Evolutionary conservation across 495 filamentous ascomycete species (phyloP), one percentile per base, ranked within the genome.

Genomic region (Xylaria scruposa): DNA sequence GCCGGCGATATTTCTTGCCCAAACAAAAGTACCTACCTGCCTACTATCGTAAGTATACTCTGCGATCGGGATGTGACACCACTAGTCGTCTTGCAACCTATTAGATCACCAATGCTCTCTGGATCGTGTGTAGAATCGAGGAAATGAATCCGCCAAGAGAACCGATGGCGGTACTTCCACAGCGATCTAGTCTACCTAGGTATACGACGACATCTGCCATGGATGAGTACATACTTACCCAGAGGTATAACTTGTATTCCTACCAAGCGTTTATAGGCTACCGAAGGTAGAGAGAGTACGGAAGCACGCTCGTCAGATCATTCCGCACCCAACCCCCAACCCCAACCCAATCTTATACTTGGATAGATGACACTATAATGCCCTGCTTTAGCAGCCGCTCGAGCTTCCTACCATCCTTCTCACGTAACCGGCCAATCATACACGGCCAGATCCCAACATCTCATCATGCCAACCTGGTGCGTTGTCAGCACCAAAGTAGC

Each of bases 401-500:
- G 60, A 44, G 60, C 38, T 42, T 56, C 49, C 49, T 40, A 65
- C 40, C 36, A 54, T 56, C 65, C 65, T 54, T 67, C 65, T 67
- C 19, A 8, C 42, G 19, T 13, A 36, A 33, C 47, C 47, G 42
- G 65, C 65, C 65, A 67, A 67, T 54, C 49, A 56, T 26, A 36
- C 65, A 26, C 46, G 24, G 31, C 47, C 65, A 54, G 47, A 26
- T 36, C 47, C 33, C 9, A 40, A 54, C 47, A 24, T 49, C 8
- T 36, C 21, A n/a, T 6, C 65, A 67, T 31, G 36, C 26, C 33
- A 54, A 67, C 47, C 65, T 4, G 13, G 65, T 56, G 13, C 17
- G 65, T 21, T 21, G 65, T 67, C 65, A 67, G 65, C 65, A 60
- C 47, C 60, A 19, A 19, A 63, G 47, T 29, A 36, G 47, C 54